These are phyloP conservation scores for Leptographium radiaticola DNA, from an alignment of 2,329 filamentous ascomycete species.

Conservation along the genomic window DNA sequence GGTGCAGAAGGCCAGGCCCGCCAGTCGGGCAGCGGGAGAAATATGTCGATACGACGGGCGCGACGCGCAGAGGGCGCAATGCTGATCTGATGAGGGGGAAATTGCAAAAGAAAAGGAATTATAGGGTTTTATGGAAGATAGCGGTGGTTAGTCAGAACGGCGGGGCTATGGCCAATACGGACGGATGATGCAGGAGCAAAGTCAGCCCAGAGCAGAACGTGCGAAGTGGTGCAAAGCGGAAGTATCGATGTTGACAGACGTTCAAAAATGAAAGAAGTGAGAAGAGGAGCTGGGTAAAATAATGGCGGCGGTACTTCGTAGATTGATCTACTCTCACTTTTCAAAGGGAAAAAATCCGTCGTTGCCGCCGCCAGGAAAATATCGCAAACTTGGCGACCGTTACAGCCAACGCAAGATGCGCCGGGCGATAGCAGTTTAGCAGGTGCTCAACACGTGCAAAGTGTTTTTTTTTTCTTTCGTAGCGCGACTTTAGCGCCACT, in stretches of 20 bases:
- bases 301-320: too few relatives aligned
- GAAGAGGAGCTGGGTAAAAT: too few relatives aligned
- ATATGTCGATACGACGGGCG: not conserved
- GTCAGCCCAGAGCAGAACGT: not conserved
- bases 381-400: not conserved
- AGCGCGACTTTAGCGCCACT: not conserved
- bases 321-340: not conserved
- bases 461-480: not conserved
- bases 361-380: not conserved
- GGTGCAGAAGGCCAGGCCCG: not conserved
- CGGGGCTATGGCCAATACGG: conserved; percentile 8
- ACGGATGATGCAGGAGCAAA: not conserved
- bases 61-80: not conserved
- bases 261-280: not conserved
- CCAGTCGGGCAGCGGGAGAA: not conserved
- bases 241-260: not conserved
- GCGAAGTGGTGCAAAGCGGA: not conserved
- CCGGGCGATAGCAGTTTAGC: not conserved
- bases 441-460: not conserved
- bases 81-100: not conserved
- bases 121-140: not conserved
- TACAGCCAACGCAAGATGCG: not conserved
- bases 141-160: conserved; percentile 2
- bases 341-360: not conserved
- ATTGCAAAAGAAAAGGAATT: not conserved